Evolutionary conservation across 345 rosid genomes (phyloP), one percentile per base, ranked within the genome.

Genomic region (Eutrema japonicum): DNA sequence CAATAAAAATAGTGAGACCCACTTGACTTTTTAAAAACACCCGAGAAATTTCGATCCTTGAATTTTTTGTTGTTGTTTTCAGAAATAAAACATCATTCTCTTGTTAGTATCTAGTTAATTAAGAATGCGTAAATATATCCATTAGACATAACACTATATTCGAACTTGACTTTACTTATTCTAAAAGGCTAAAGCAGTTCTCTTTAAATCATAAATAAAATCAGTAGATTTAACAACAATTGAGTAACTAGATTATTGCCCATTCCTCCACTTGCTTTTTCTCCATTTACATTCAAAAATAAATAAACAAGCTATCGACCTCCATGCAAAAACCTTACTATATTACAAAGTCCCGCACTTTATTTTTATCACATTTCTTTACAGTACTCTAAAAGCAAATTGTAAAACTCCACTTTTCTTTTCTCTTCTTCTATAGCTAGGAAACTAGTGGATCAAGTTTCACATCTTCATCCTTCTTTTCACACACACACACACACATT

Each of bases 261-360:
- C 63, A 75, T 75, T 75, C 78, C 56, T 68, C 63, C 62, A 59
- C 47, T 75, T 59, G 63, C 29, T 47, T 61, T 62, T 42, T 42
- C 35, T 16, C 27, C 43, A 41, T 41, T 40, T 58, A 30, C 51
- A 49, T 58, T 35, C 3, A 49, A 13, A 52, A 10, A 55, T 10
- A 27, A 11, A 18, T 49, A 32, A 26, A 53, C 10, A 35, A 62
- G 54, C 45, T 10, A 69, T 69, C 74, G 49, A 53, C 65, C 70
- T 69, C 70, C 79, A 62, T 76, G 79, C 75, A 76, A 43, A 22
- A 69, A 46, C 63, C 42, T 32, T 65, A 71, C 65, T 77, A 58
- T 71, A 77, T 13, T 5, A 64, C 42, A 71, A 64, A 77, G 62
- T 70, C 40, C 26, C 13, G 29, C 56, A 52, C 64, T 76, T 63